These are phyloP conservation scores for Penicillium nordicum DNA, from an alignment of 2,329 filamentous ascomycete species.

Conservation along the genomic window DNA sequence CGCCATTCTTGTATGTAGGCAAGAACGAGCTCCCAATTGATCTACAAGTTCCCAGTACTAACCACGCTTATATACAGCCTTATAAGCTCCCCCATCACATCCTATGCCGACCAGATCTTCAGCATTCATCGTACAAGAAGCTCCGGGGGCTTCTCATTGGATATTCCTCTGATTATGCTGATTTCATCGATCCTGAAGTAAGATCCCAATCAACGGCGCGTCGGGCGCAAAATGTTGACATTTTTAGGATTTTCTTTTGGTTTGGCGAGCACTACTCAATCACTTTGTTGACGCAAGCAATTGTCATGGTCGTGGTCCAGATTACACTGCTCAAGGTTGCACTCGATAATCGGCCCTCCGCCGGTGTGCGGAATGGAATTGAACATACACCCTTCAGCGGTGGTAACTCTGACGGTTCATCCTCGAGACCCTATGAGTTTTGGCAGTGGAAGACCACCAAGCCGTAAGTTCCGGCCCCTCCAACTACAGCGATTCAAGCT, in stretches of 20 bases:
- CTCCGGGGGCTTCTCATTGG: constrained; percentile 63
- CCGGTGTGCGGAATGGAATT: constrained; percentile 37
- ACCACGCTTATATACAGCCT: constrained; percentile 42
- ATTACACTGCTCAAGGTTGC: constrained; percentile 59
- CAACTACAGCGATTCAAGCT: constrained; percentile 5
- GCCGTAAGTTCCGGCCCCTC: constrained; percentile 41
- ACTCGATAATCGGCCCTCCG: constrained; percentile 53
- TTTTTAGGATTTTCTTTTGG: constrained; percentile 60
- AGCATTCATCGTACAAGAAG: constrained; percentile 59
- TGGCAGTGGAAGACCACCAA: constrained; percentile 60
- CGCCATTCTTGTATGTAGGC: constrained; percentile 47
- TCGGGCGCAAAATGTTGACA: constrained; percentile 7
- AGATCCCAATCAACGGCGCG: constrained; percentile 6
- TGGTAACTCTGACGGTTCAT: constrained; percentile 20
- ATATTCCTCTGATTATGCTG: constrained; percentile 66
- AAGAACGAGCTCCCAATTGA: not conserved
- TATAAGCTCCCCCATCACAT: constrained; percentile 60
- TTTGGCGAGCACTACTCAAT: constrained; percentile 59
- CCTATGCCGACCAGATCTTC: constrained; percentile 65
- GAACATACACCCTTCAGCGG: constrained; percentile 43
- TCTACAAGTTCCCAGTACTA: not conserved
- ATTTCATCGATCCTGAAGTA: constrained; percentile 62
- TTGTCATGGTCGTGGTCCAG: constrained; percentile 59
- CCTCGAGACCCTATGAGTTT: constrained; percentile 56
- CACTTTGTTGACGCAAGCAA: constrained; percentile 58